phyloP scores from a whole-genome alignment of 176 grass and related monocot genomes.

The Miscanthus lutarioriparius region DNA sequence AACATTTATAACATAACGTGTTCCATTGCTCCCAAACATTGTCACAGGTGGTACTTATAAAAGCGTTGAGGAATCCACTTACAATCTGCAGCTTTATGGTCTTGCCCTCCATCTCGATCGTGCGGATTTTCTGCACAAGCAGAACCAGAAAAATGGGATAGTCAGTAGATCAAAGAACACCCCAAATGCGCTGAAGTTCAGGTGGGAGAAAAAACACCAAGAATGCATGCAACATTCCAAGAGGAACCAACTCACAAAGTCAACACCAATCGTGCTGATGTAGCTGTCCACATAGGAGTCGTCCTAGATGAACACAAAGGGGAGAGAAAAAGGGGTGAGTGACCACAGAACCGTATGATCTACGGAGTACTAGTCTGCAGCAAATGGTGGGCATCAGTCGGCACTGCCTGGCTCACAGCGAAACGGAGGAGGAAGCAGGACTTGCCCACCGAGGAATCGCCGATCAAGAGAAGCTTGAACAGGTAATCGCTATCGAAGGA shows the following conservation, averaged over 20 bases:
- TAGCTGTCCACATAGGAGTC: slow-evolving; percentile 77
- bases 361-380: not conserved
- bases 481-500: slow-evolving; percentile 56
- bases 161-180: not conserved
- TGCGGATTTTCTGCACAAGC: slow-evolving; percentile 66
- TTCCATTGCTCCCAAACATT: not conserved
- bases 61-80: slow-evolving; percentile 26
- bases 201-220: not conserved
- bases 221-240: not conserved
- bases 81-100: slow-evolving; percentile 80
- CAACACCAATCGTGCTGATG: slow-evolving; percentile 79
- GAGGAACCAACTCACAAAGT: slow-evolving; percentile 53
- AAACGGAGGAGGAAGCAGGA: slow-evolving; percentile 80
- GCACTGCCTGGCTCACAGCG: slow-evolving; percentile 46
- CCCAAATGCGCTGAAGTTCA: not conserved
- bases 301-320: slow-evolving; percentile 48
- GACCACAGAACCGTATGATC: not conserved
- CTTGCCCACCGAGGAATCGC: slow-evolving; percentile 80
- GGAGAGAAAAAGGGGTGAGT: not conserved
- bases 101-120: slow-evolving; percentile 67
- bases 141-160: not conserved
- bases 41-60: not conserved
- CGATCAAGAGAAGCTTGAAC: slow-evolving; percentile 86
- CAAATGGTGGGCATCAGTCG: not conserved
- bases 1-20: too few relatives aligned